Evolutionary conservation across 2,329 filamentous ascomycete genomes (phyloP).

Genomic region (Fusarium bulbicola): DNA sequence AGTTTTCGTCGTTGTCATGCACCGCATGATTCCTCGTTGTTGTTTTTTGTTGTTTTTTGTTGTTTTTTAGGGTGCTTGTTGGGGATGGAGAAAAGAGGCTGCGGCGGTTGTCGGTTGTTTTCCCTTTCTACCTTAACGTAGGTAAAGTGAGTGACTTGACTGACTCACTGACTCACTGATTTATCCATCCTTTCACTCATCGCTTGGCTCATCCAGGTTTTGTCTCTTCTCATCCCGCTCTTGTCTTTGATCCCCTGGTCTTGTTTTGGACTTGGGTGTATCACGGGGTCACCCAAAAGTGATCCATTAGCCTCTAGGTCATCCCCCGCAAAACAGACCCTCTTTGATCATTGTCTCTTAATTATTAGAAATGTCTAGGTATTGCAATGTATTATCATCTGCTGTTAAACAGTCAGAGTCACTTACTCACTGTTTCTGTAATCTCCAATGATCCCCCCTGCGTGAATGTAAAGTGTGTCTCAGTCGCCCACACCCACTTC

Average conservation of each 20-base stretch:
- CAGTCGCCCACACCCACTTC: slow-evolving; percentile 22
- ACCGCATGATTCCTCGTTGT: slow-evolving; percentile 1
- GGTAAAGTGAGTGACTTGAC: slow-evolving; percentile 1
- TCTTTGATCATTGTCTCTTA: not conserved
- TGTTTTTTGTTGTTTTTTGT: not conserved
- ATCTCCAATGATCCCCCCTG: slow-evolving; percentile 18
- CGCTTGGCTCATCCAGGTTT: slow-evolving; percentile 3
- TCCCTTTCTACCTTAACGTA: not conserved
- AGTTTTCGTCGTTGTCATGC: slow-evolving; percentile 11
- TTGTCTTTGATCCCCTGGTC: slow-evolving; percentile 6
- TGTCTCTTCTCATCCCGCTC: slow-evolving; percentile 1
- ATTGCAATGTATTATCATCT: not conserved
- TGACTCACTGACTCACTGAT: slow-evolving; percentile 8
- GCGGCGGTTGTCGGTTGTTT: slow-evolving; percentile 20
- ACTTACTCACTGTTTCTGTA: not conserved
- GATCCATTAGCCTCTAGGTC: slow-evolving; percentile 15
- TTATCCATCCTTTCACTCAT: not conserved
- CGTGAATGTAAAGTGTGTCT: slow-evolving; percentile 24
- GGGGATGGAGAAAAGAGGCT: slow-evolving; percentile 2
- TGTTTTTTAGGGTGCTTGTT: not conserved
- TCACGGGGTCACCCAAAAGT: slow-evolving; percentile 33
- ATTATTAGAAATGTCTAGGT: not conserved
- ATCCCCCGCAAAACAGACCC: slow-evolving; percentile 13
- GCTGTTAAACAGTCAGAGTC: not conserved
- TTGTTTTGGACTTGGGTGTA: slow-evolving; percentile 15